A percentile compares a stretch with the other conserved stretches of the same genome.
phyloP scores from a whole-genome alignment of 495 filamentous ascomycete species.

The Penicillium antarcticum region DNA sequence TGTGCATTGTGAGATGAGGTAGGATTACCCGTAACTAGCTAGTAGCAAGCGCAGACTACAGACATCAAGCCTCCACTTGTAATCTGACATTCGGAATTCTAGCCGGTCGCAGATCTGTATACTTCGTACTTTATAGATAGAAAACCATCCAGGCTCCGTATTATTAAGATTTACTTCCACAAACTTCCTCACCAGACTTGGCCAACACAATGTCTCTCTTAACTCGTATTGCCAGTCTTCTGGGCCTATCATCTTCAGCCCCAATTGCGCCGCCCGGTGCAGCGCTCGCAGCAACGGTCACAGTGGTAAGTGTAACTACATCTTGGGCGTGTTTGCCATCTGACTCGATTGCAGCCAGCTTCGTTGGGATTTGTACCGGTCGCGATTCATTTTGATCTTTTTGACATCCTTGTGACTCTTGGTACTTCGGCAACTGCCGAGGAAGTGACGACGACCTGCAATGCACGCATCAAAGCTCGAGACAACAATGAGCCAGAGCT shows the following conservation, averaged over 20 bases:
- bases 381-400: slow-evolving; percentile 34
- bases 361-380: slow-evolving; percentile 37
- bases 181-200: neutral
- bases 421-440: slow-evolving; percentile 20
- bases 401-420: slow-evolving; percentile 21
- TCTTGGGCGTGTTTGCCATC: neutral
- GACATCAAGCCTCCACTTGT: neutral
- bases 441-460: slow-evolving; percentile 22
- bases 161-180: neutral
- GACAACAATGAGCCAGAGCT: slow-evolving; percentile 13
- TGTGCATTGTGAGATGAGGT: too few relatives aligned
- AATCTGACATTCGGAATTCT: neutral
- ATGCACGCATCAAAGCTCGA: slow-evolving; percentile 6
- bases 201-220: slow-evolving; percentile 19
- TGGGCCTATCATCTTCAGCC: slow-evolving; percentile 12
- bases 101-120: neutral
- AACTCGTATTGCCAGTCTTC: slow-evolving; percentile 9
- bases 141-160: neutral
- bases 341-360: slow-evolving; percentile 19
- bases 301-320: slow-evolving; percentile 18
- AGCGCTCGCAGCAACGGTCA: slow-evolving; percentile 26
- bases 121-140: neutral
- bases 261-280: slow-evolving; percentile 19
- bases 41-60: neutral
- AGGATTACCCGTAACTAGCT: neutral